Evolutionary conservation across 1,284 basidiomycete genomes (phyloP).

Genomic region (Wallemia ichthyophaga): DNA sequence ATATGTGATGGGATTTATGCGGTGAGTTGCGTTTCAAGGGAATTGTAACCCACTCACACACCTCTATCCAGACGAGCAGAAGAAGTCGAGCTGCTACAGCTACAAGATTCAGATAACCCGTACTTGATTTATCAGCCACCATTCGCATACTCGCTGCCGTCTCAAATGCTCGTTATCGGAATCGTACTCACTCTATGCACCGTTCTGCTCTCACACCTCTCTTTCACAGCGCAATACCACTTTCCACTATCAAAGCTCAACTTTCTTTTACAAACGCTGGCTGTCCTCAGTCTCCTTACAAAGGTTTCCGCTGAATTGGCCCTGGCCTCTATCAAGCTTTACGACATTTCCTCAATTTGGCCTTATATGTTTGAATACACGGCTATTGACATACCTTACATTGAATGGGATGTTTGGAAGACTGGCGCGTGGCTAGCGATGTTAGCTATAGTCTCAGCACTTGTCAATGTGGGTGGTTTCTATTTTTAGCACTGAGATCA

Average conservation of each 20-base stretch:
- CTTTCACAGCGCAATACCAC: conserved; percentile 89
- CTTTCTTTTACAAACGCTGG: conserved; percentile 59
- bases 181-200: conserved; percentile 58
- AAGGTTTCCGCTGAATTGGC: conserved; percentile 38
- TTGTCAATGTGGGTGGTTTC: conserved; percentile 3
- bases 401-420: background rate
- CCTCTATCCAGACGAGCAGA: background rate
- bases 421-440: conserved; percentile 1
- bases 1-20: background rate
- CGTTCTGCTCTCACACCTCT: conserved; percentile 67
- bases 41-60: background rate
- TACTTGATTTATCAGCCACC: conserved; percentile 7
- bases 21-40: background rate
- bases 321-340: conserved; percentile 33
- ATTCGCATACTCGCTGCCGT: conserved; percentile 48
- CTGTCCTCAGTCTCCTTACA: conserved; percentile 45
- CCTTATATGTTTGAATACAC: conserved; percentile 87
- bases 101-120: too few relatives aligned
- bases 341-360: conserved; percentile 39
- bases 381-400: conserved; percentile 22
- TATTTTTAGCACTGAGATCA: background rate
- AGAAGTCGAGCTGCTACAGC: background rate
- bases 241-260: conserved; percentile 76
- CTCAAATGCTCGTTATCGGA: conserved; percentile 65
- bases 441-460: background rate